phyloP scores from a whole-genome alignment of 768 basidiomycete species.

The Rhodosporidiobolus odoratus region DNA sequence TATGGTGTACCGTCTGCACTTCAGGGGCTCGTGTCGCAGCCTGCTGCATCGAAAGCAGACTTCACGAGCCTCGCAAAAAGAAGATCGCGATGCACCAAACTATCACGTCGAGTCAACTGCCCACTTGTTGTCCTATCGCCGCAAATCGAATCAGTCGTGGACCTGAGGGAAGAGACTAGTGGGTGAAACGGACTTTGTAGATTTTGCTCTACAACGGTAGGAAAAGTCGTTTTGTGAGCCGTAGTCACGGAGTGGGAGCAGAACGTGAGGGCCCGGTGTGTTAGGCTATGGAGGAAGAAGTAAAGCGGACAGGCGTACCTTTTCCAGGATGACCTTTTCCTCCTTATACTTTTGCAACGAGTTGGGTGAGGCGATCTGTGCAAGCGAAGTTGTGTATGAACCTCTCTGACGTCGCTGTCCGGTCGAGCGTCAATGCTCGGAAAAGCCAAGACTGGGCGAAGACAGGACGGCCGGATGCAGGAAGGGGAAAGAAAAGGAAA shows the following conservation, averaged over 20 bases:
- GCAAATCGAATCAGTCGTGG: background rate
- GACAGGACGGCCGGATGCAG: background rate
- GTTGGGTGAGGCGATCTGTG: constrained; percentile 20
- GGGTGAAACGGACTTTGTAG: constrained; percentile 16
- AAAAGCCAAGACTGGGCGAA: too few relatives aligned
- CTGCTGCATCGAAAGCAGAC: too few relatives aligned
- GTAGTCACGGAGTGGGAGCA: too few relatives aligned
- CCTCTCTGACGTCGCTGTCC: too few relatives aligned
- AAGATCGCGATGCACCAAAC: too few relatives aligned
- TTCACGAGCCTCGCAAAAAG: too few relatives aligned
- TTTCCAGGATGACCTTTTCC: constrained; percentile 30
- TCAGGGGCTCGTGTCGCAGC: too few relatives aligned
- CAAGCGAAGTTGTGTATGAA: background rate
- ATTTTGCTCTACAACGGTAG: constrained; percentile 12
- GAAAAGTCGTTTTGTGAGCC: too few relatives aligned
- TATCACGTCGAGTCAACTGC: too few relatives aligned
- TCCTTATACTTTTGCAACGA: constrained; percentile 32
- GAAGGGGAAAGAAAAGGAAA: background rate
- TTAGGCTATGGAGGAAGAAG: background rate
- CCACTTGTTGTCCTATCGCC: constrained; percentile 25
- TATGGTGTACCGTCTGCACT: too few relatives aligned
- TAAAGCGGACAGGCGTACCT: background rate
- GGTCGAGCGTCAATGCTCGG: too few relatives aligned
- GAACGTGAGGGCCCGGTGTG: too few relatives aligned
- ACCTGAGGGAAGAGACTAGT: background rate